phyloP scores from a whole-genome alignment of 495 filamentous ascomycete species.

The Cercophora samala region DNA sequence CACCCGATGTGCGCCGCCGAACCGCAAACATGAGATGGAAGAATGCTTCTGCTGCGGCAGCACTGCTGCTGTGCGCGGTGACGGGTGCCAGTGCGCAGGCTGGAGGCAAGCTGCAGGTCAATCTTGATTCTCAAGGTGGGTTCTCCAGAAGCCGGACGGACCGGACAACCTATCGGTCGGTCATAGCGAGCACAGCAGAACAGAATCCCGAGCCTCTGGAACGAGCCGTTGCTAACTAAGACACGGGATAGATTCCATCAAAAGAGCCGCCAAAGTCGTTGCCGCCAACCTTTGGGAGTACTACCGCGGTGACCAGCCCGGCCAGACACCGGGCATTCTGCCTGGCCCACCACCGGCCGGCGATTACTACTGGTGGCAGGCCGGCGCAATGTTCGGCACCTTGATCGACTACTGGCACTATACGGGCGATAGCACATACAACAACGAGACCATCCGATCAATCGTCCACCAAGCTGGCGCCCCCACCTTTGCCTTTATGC shows the following conservation, averaged over 20 bases:
- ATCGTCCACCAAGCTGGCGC: conserved; percentile 58
- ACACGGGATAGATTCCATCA: conserved; percentile 26
- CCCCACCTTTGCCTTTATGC: conserved; percentile 57
- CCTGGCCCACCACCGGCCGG: conserved; percentile 35
- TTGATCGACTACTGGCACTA: conserved; percentile 67
- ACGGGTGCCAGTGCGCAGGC: conserved; percentile 13
- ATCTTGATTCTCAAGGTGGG: conserved; percentile 20
- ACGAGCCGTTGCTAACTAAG: neutral
- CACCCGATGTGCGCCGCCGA: conserved; percentile 2
- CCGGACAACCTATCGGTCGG: neutral
- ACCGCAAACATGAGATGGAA: conserved; percentile 13
- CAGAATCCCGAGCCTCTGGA: neutral
- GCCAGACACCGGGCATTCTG: conserved; percentile 46
- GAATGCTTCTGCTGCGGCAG: conserved; percentile 5
- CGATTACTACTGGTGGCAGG: conserved; percentile 69
- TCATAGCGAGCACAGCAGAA: neutral
- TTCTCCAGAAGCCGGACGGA: neutral
- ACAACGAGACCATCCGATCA: conserved; percentile 50
- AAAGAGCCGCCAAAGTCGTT: conserved; percentile 27
- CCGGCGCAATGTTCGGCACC: conserved; percentile 66
- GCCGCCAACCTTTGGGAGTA: conserved; percentile 56
- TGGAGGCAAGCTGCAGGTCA: conserved; percentile 16
- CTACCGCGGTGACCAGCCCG: conserved; percentile 63
- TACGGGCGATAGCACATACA: conserved; percentile 61
- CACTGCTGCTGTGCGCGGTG: conserved; percentile 13